phyloP scores from a whole-genome alignment of 176 grass and related monocot genomes.

The Bothriochloa decipiens region DNA sequence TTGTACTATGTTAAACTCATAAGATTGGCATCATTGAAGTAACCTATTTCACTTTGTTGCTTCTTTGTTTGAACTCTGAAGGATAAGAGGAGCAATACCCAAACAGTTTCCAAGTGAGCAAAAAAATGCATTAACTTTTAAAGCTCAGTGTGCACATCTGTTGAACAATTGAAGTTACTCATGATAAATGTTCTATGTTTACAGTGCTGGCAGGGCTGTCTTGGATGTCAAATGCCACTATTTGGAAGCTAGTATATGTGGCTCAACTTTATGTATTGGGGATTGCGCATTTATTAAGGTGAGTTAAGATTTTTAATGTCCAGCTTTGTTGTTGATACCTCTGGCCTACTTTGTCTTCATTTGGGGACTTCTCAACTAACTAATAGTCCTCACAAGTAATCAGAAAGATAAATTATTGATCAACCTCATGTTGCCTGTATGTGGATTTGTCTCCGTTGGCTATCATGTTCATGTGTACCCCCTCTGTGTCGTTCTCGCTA shows the following conservation, averaged over 20 bases:
- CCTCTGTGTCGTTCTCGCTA: no score
- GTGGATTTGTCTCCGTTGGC: slow-evolving; percentile 1
- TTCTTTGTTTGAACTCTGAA: slow-evolving; percentile 53
- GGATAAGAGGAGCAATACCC: slow-evolving; percentile 54
- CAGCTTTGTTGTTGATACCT: slow-evolving; percentile 35
- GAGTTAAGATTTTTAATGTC: slow-evolving; percentile 31
- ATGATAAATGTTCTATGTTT: slow-evolving; percentile 39
- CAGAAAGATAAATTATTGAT: slow-evolving; percentile 21
- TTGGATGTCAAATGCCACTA: slow-evolving; percentile 86
- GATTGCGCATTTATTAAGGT: slow-evolving; percentile 96
- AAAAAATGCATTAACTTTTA: slow-evolving; percentile 28
- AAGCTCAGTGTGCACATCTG: slow-evolving; percentile 13
- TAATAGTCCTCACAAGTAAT: slow-evolving; percentile 9
- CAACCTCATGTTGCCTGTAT: not conserved
- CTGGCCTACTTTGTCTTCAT: slow-evolving; percentile 11
- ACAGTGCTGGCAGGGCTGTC: slow-evolving; percentile 52
- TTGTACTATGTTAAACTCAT: slow-evolving; percentile 36
- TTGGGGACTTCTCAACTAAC: slow-evolving; percentile 25
- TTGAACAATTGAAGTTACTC: slow-evolving; percentile 29
- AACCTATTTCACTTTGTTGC: slow-evolving; percentile 39
- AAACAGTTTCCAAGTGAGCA: slow-evolving; percentile 59
- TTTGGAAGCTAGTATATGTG: slow-evolving; percentile 65
- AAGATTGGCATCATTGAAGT: slow-evolving; percentile 39
- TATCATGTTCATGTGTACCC: slow-evolving; percentile 36
- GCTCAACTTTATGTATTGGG: slow-evolving; percentile 68